Evolutionary conservation across 441 rosid species (phyloP), one percentile per base, ranked within the genome.

Genomic region (Croton setiger): DNA sequence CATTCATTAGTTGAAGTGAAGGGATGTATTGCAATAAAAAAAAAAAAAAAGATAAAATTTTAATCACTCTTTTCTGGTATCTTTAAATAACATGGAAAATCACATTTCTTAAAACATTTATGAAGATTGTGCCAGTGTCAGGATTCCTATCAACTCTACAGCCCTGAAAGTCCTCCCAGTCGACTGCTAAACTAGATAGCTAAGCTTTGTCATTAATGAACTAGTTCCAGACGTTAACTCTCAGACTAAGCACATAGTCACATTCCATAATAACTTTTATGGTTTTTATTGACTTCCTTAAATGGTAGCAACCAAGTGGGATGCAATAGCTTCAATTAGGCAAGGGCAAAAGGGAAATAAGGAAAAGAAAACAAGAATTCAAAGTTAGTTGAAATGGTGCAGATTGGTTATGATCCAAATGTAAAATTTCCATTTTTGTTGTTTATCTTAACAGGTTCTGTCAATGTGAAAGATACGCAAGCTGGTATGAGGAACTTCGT

Each of bases 361-460:
- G 31, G 56, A 58, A 4, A 27, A 51, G 11, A 17, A 48, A n/a
- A 52, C 8, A 39, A 35, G 45, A 20, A 59, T 11, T 18, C 44
- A 18, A 5, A 37, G 31, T 54, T 44, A 20, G 31, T 13, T 64
- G 2, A 9, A 56, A 23, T 13, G 4, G 9, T 54, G 12, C n/a
- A 52, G n/a, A 7, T 56, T 27, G 14, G 18, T 21, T 43, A 15
- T 51, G 7, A 20, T 49, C 20, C 12, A 35, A 49, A 35, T 6
- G 12, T 59, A 39, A 39, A 43, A 67, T 64, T 60, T 47, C 43
- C 12, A 45, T 27, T 61, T 7, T 2, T 11, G 60, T 36, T 21
- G 70, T 20, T 49, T 62, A 44, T 48, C 57, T 71, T 58, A 48
- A 51, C 78, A 76, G 78, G 81, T 69, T 67, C 59, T n/a, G 66